Base-by-base conservation (phyloP, 148 eudicot species). In the Drosera capensis region DNA sequence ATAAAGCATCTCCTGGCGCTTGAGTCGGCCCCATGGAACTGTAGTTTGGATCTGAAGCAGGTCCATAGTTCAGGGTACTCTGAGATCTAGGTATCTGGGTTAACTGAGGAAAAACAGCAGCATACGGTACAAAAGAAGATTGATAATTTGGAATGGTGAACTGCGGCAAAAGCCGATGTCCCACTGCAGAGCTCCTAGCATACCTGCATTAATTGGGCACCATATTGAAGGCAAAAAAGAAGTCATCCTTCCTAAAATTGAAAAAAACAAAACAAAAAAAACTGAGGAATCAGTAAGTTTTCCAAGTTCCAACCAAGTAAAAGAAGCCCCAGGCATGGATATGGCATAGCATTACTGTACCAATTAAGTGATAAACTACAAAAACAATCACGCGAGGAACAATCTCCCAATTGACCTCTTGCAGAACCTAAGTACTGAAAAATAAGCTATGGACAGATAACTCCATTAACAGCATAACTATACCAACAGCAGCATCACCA, bases 11-110 rank as follows among this genome's bases (percentile, higher is more conserved):
- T 38, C 55, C 50, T 8, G 74, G 38, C 46, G 68, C 49, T 18
- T 71, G 78, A 68, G 65, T 65, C 18, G 44, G 36, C 24, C 78
- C 72, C 20, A 49, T 38, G 24, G 66, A 52, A 59, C 54, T 40
- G 29, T 57, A 49, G 42, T 62, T 36, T 21, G 66, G 68, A 51
- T 43, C 46, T 7, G 20, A 43, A 17, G 23, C 7, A 6, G 40
- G 68, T 37, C 67, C 55, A 56, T 64, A 64, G 43, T 52, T 45
- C 5, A 63, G 25, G 14, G 77, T 48, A 62, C 61, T 60, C 51
- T 64, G 73, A 20, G 65, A 28, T 30, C 31, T 28, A 28, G 31
- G 31, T 11, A 28, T 28, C 31, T 28, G 31, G 11, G 31, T 6
- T 11, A 28, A 5, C 31, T 28, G 31, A 16, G 18, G 42, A 39